Percentiles rank a stretch among this genome's conserved stretches.
Evolutionary conservation across 257 asterid species (phyloP).

Genomic region (Solanum clarkiae): DNA sequence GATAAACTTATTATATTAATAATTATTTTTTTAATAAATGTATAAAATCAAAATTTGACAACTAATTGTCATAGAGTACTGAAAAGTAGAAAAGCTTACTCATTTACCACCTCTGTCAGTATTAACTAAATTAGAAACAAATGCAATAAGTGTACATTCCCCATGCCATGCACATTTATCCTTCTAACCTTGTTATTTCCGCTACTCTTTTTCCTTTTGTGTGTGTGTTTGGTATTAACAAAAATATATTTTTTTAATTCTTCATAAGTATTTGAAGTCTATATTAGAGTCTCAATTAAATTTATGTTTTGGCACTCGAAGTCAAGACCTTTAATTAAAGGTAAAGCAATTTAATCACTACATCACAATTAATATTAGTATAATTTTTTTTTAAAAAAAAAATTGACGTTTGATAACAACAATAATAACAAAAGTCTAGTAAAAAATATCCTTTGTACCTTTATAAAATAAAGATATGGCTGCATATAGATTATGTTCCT

Average conservation of each 20-base stretch:
- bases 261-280: no score
- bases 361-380: no score
- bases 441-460: background rate
- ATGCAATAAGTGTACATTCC: background rate
- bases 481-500: background rate
- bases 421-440: background rate
- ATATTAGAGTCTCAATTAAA: no score
- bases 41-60: no score
- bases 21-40: no score
- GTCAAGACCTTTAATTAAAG: no score
- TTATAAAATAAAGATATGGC: background rate
- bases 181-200: background rate
- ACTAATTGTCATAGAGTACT: no score
- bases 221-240: background rate
- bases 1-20: no score
- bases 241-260: background rate
- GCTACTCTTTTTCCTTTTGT: background rate
- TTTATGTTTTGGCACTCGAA: rapidly evolving
- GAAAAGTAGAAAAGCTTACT: no score
- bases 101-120: no score
- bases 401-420: background rate
- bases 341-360: no score
- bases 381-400: background rate
- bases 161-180: background rate
- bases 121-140: background rate